Base-by-base conservation (phyloP, 1,284 basidiomycete genomes). In the Boletus semigastroideus region DNA sequence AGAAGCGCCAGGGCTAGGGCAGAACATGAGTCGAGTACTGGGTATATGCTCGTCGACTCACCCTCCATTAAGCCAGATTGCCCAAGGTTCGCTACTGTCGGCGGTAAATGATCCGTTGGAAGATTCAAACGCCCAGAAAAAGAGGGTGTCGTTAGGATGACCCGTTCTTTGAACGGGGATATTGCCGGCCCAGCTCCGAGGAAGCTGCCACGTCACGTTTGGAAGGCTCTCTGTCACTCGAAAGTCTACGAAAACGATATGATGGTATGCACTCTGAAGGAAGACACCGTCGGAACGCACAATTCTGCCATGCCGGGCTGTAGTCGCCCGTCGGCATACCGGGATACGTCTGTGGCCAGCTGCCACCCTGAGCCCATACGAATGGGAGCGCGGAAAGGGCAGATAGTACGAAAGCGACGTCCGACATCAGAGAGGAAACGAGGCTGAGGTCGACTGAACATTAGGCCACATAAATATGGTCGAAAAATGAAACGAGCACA, bases 61-160 rank as follows among this genome's bases (percentile, higher is more conserved):
- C 77, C 86, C 86, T 66, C 86, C 86, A 56, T 87, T 87, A 16
- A 90, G 68, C 85, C 85, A 89, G 42, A 89, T 84, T 8, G 77
- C 79, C 86, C 87, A 89, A 10, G 86, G 86, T 27, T 79, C 73
- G 7, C 65, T 65, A 34, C 61, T 63, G 28, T 64, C 55, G 5
- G 65, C 59, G 1, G 83, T 84, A 42, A 89, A 69, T 4, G 85
- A 87, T 0, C 86, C 86, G 3, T 73, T 65, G 1, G 72, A 70
- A 47, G 79, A 80, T 62, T 90, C 87, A 53, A 84, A 80, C 1
- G 74, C 86, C 76, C 81, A 80, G 64, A 89, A 90, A 71, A 72
- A 87, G 81, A 16, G 85, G 66, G 9, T 74, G 71, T 56, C 78
- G 53, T 89, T 87, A 0, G 83, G 82, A 65, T 87, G 85, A 14